Conservation (phyloP, 148 eudicot genomes). For the Vaccinium vitisidaea region DNA sequence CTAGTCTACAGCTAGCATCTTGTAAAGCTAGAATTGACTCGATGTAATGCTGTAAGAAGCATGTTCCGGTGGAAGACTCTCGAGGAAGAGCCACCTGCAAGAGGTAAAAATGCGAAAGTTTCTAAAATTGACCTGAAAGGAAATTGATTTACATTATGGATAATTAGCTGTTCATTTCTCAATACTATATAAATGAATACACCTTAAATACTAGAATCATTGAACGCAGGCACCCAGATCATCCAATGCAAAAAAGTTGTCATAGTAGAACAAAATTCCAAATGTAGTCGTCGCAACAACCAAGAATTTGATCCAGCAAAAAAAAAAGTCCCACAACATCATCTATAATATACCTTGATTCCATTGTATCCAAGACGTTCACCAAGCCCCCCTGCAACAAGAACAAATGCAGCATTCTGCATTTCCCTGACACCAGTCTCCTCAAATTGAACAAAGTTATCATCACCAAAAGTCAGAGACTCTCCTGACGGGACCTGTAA, state of each 20-base stretch:
- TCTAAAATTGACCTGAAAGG: not conserved
- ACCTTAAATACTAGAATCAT: not conserved
- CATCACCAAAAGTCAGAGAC: conserved; percentile 72
- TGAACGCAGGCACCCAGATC: not conserved
- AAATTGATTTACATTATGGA: not conserved
- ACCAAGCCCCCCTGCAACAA: conserved; percentile 99
- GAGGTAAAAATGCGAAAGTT: not conserved
- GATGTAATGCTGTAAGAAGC: conserved; percentile 87
- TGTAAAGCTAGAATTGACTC: conserved; percentile 86
- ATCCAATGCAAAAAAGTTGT: not conserved
- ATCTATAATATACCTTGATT: conserved; percentile 62
- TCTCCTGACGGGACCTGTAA: conserved; percentile 95
- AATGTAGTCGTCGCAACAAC: not conserved
- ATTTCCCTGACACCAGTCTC: conserved; percentile 82
- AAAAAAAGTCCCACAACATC: not conserved
- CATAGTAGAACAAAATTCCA: not conserved
- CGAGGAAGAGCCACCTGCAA: conserved; percentile 93
- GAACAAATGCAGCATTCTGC: conserved; percentile 90
- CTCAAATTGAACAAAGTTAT: conserved; percentile 69
- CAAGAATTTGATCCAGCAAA: not conserved
- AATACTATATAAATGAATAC: not conserved
- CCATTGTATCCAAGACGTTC: conserved; percentile 98
- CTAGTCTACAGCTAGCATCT: conserved; percentile 66
- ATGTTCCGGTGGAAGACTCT: conserved; percentile 72
- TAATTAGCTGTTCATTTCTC: not conserved